Conservation (phyloP, 2,329 filamentous ascomycete genomes). For the Venturiaceae sp. region DNA sequence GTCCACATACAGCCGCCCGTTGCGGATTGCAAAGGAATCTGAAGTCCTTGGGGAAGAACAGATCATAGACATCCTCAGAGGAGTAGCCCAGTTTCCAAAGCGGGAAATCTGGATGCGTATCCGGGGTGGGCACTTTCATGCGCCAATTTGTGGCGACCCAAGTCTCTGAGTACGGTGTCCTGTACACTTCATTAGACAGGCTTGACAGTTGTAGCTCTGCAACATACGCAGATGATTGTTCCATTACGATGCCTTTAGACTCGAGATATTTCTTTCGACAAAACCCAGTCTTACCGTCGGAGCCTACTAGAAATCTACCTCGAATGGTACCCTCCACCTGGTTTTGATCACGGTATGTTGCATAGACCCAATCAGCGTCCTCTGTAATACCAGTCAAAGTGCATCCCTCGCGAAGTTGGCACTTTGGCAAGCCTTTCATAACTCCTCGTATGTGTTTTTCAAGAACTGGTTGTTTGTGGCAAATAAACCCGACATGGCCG, state of each 20-base stretch:
- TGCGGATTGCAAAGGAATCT: constrained; percentile 34
- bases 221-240: background rate
- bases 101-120: constrained; percentile 30
- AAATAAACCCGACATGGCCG: background rate
- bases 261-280: background rate
- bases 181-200: background rate
- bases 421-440: background rate
- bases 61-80: constrained; percentile 36
- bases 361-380: background rate
- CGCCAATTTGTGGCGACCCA: background rate
- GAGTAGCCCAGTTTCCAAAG: constrained; percentile 37
- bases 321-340: background rate
- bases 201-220: background rate
- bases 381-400: background rate
- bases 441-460: background rate
- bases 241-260: background rate
- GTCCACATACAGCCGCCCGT: constrained; percentile 33
- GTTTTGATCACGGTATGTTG: background rate
- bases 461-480: background rate
- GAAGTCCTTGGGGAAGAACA: constrained; percentile 36
- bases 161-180: background rate
- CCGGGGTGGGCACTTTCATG: background rate
- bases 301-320: background rate
- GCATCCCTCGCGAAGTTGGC: background rate
- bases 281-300: background rate